A percentile compares a stretch with the other conserved stretches of the same genome.
phyloP scores from a whole-genome alignment of 108 stramenopile species.

The Cyclotella kingstonii region DNA sequence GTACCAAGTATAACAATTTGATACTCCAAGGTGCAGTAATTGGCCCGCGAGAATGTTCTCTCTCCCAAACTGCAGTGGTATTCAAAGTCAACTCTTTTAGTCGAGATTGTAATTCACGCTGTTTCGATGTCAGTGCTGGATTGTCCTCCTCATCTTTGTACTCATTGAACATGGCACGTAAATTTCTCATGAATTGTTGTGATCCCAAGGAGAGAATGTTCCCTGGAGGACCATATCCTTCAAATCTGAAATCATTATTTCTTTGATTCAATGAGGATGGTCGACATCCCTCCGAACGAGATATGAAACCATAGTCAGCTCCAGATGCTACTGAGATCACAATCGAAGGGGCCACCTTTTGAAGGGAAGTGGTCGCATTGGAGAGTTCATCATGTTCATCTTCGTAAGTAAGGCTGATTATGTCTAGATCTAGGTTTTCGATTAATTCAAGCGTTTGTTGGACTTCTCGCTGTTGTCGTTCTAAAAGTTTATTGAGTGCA shows the following conservation, averaged over 20 bases:
- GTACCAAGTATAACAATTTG: constrained; percentile 55
- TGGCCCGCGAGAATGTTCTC: constrained; percentile 45
- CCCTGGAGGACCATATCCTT: constrained; percentile 55
- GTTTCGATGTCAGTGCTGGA: constrained; percentile 24
- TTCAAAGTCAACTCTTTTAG: constrained; percentile 50
- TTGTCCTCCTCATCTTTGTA: constrained; percentile 49
- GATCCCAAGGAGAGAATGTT: constrained; percentile 52
- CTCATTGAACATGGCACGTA: constrained; percentile 60
- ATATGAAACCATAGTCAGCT: constrained; percentile 59
- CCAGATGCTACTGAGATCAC: constrained; percentile 49
- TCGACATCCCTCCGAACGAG: constrained; percentile 59
- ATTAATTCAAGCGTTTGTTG: constrained; percentile 48
- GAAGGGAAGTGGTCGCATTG: background rate
- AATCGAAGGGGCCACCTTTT: constrained; percentile 20
- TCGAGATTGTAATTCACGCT: constrained; percentile 38
- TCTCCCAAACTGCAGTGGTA: constrained; percentile 56
- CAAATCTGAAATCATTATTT: constrained; percentile 27
- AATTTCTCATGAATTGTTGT: constrained; percentile 59
- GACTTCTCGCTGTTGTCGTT: constrained; percentile 47
- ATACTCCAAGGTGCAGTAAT: constrained; percentile 54
- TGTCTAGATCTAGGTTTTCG: constrained; percentile 16
- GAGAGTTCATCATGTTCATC: constrained; percentile 2
- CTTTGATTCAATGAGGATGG: constrained; percentile 5
- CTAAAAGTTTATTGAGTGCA: constrained; percentile 46
- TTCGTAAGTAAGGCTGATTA: background rate